Evolutionary conservation across 768 basidiomycete species (phyloP).

Genomic region (Lactarius trivialis): DNA sequence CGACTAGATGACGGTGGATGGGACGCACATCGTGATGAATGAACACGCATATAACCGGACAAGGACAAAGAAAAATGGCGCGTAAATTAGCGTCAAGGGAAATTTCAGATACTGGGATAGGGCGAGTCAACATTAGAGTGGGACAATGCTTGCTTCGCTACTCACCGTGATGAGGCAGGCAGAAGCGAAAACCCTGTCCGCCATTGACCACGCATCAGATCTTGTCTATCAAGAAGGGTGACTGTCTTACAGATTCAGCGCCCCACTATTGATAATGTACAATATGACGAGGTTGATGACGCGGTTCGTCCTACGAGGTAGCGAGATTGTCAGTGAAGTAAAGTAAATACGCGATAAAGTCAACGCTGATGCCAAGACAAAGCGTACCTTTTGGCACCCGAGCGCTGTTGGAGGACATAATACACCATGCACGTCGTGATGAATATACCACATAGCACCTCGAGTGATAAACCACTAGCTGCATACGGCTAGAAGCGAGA

Average conservation of each 20-base stretch:
- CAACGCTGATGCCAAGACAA: neutral
- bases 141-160: neutral
- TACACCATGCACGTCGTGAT: conserved; percentile 13
- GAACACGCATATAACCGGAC: conserved; percentile 12
- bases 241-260: conserved; percentile 6
- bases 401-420: conserved; percentile 11
- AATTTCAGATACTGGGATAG: conserved; percentile 1
- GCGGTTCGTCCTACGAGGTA: neutral
- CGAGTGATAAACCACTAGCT: conserved; percentile 1
- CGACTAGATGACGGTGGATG: neutral
- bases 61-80: conserved; percentile 13
- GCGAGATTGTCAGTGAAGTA: neutral
- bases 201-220: neutral
- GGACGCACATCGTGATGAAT: conserved; percentile 10
- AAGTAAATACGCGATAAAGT: neutral
- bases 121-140: neutral
- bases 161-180: conserved; percentile 11
- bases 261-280: conserved; percentile 13
- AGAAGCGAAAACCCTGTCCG: conserved; percentile 1
- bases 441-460: conserved; percentile 5
- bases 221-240: neutral
- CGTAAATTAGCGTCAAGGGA: conserved; percentile 13
- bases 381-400: conserved; percentile 1
- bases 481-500: conserved; percentile 2
- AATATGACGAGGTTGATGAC: conserved; percentile 6